Conservation (phyloP, 2,329 filamentous ascomycete species). For the Exophiala alcalophila region DNA sequence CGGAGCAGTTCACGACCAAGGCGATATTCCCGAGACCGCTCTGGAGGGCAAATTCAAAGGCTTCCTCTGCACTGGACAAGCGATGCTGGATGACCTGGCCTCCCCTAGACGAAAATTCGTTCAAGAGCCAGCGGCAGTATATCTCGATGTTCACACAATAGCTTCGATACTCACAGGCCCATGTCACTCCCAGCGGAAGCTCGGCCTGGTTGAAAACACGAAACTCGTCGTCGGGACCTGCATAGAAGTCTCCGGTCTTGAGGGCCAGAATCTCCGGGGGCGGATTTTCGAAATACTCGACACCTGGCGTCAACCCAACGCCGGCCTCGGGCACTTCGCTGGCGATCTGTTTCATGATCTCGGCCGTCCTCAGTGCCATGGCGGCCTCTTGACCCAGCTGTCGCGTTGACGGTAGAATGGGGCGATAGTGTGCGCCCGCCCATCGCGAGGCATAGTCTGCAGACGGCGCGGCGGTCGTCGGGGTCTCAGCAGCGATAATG, state of each 20-base stretch:
- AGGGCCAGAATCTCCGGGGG: constrained; percentile 30
- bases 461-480: constrained; percentile 35
- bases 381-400: constrained; percentile 38
- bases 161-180: constrained; percentile 42
- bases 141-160: constrained; percentile 45
- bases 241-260: constrained; percentile 31
- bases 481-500: constrained; percentile 43
- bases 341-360: constrained; percentile 39
- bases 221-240: constrained; percentile 39
- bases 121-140: constrained; percentile 43
- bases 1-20: constrained; percentile 47
- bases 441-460: constrained; percentile 47
- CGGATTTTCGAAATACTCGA: constrained; percentile 44
- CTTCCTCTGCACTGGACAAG: constrained; percentile 36
- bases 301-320: constrained; percentile 38
- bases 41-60: constrained; percentile 35
- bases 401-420: constrained; percentile 39
- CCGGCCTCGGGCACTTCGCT: constrained; percentile 38
- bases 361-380: constrained; percentile 41
- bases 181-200: constrained; percentile 35
- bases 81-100: constrained; percentile 32
- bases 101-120: constrained; percentile 41
- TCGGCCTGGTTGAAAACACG: constrained; percentile 33
- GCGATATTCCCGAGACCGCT: constrained; percentile 27
- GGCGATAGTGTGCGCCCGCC: constrained; percentile 49